A percentile compares a stretch with the other conserved stretches of the same genome.
Conservation (phyloP, 2,329 filamentous ascomycete species). For the Clonostachys chloroleuca region DNA sequence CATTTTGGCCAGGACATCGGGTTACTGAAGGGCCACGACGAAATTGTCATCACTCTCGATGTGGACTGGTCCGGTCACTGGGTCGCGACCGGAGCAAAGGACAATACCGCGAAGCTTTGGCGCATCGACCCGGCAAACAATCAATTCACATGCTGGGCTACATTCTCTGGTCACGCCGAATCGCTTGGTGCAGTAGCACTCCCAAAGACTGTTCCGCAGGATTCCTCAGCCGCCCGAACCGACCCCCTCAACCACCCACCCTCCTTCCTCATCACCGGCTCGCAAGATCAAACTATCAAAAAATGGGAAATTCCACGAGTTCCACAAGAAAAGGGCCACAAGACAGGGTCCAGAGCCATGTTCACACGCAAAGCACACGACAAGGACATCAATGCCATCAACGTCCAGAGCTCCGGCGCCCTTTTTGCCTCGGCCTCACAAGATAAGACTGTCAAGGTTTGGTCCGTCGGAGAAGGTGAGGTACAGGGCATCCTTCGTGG, state of each 20-base stretch:
- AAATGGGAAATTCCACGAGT: constrained; percentile 76
- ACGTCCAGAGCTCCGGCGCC: constrained; percentile 68
- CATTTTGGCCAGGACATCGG: constrained; percentile 91
- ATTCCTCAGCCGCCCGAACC: constrained; percentile 64
- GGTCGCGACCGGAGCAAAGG: constrained; percentile 94
- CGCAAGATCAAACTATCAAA: constrained; percentile 93
- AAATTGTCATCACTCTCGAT: constrained; percentile 93
- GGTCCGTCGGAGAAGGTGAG: constrained; percentile 86
- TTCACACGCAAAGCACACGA: constrained; percentile 96
- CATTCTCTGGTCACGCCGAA: constrained; percentile 89
- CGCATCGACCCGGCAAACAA: constrained; percentile 71
- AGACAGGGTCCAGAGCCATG: constrained; percentile 58
- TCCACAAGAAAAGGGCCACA: constrained; percentile 33
- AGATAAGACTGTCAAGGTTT: constrained; percentile 95
- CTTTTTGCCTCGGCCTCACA: constrained; percentile 95
- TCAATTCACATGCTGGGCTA: constrained; percentile 74
- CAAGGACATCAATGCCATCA: constrained; percentile 96
- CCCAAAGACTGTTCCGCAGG: constrained; percentile 63
- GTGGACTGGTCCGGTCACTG: constrained; percentile 96
- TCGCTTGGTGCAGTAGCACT: constrained; percentile 87
- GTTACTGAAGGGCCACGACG: constrained; percentile 82
- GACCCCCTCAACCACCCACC: constrained; percentile 79
- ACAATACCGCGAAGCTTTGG: constrained; percentile 93
- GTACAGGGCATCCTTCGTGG: constrained; percentile 87
- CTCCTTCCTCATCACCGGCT: constrained; percentile 82